Conservation (phyloP, 2,329 filamentous ascomycete genomes). For the Lasiodiplodia sp. region DNA sequence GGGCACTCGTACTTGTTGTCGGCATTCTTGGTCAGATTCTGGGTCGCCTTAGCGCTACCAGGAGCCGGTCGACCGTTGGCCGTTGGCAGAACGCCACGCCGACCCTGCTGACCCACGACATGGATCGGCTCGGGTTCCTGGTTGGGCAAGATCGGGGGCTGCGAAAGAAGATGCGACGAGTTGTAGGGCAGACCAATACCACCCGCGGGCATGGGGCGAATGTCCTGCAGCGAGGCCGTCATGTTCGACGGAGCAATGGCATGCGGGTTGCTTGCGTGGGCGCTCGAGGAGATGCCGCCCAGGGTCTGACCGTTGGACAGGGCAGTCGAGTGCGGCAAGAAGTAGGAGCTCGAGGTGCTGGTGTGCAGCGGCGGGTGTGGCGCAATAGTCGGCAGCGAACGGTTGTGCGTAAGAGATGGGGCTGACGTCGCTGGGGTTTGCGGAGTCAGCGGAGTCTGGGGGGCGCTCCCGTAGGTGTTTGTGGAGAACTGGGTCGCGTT, state of each 20-base stretch:
- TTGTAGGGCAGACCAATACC: slow-evolving; percentile 45
- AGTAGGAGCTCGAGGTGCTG: slow-evolving; percentile 47
- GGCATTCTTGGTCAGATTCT: slow-evolving; percentile 91
- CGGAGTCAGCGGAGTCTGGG: slow-evolving; percentile 42
- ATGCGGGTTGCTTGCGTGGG: slow-evolving; percentile 45
- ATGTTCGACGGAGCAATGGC: slow-evolving; percentile 38
- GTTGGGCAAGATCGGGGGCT: slow-evolving; percentile 46
- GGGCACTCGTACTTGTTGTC: slow-evolving; percentile 98
- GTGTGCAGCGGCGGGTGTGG: slow-evolving; percentile 47
- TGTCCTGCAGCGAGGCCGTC: slow-evolving; percentile 45
- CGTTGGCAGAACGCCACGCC: slow-evolving; percentile 88
- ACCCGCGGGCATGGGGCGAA: slow-evolving; percentile 51
- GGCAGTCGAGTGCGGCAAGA: slow-evolving; percentile 40
- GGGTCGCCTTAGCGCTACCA: slow-evolving; percentile 78
- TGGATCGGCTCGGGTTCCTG: slow-evolving; percentile 74
- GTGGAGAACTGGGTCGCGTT: slow-evolving; percentile 30
- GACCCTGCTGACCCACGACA: slow-evolving; percentile 92
- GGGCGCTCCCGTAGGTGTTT: slow-evolving; percentile 31
- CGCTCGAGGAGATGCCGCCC: slow-evolving; percentile 42
- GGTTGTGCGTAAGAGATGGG: slow-evolving; percentile 37
- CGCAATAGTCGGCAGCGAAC: slow-evolving; percentile 44
- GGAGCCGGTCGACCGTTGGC: slow-evolving; percentile 85
- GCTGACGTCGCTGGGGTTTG: slow-evolving; percentile 44
- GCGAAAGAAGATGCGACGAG: slow-evolving; percentile 43
- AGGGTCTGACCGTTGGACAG: slow-evolving; percentile 45